phyloP scores from a whole-genome alignment of 257 asterid species.

The Leptodermis oblonga region DNA sequence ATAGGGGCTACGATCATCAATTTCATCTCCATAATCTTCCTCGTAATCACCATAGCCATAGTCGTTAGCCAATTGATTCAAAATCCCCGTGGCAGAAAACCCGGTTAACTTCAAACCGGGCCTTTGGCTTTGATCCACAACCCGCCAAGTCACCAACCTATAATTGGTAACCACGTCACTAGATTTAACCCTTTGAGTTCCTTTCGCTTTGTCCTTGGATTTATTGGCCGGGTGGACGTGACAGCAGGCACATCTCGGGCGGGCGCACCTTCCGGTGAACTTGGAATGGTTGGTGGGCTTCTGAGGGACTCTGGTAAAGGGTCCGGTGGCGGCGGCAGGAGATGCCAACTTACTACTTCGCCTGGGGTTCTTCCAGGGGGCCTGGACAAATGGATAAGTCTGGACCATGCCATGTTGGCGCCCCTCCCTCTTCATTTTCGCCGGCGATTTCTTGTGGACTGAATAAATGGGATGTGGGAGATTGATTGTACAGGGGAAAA shows the following conservation, averaged over 20 bases:
- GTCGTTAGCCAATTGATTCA: conserved; percentile 49
- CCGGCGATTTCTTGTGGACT: conserved; percentile 10
- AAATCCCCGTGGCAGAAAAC: conserved; percentile 52
- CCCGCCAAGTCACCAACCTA: conserved; percentile 52
- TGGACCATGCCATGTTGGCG: conserved; percentile 77
- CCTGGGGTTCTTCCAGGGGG: conserved; percentile 34
- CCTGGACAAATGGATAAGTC: conserved; percentile 38
- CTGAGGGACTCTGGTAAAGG: conserved; percentile 46
- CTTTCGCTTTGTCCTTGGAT: conserved; percentile 63
- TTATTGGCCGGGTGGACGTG: conserved; percentile 50
- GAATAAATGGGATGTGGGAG: background rate
- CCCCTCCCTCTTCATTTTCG: conserved; percentile 71
- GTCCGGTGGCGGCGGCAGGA: conserved; percentile 57
- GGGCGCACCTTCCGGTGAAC: conserved; percentile 71
- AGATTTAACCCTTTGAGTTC: conserved; percentile 41
- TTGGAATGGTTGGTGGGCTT: conserved; percentile 91
- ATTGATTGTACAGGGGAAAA: background rate
- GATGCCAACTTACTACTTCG: conserved; percentile 29
- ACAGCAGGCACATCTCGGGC: conserved; percentile 49
- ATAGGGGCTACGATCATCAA: conserved; percentile 13
- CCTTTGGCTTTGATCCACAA: conserved; percentile 34
- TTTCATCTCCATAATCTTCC: conserved; percentile 7
- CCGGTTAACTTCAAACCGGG: conserved; percentile 42
- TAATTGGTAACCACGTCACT: conserved; percentile 26
- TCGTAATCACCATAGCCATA: conserved; percentile 3